Percentiles rank a stretch among this genome's conserved stretches.
These are phyloP conservation scores for Suillus variegatus DNA, from an alignment of 768 basidiomycete genomes.

Conservation along the genomic window DNA sequence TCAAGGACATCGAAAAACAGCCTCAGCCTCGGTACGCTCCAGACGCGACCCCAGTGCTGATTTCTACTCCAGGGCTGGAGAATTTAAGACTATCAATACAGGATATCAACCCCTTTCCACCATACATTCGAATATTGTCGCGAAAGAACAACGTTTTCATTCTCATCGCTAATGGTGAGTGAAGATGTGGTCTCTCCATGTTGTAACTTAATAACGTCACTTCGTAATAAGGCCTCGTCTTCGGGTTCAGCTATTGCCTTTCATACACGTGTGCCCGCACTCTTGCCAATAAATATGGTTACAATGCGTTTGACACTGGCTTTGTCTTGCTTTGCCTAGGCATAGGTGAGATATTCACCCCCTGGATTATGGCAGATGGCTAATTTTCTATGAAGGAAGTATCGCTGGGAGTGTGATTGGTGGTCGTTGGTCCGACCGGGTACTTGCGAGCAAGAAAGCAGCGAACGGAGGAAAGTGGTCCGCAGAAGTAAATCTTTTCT, in stretches of 20 bases:
- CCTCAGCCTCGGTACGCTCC: constrained; percentile 27
- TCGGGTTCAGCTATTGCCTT: constrained; percentile 69
- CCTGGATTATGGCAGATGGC: neutral
- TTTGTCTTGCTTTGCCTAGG: constrained; percentile 78
- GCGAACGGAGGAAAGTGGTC: constrained; percentile 47
- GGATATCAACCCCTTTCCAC: constrained; percentile 75
- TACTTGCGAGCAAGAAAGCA: constrained; percentile 42
- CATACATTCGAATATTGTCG: constrained; percentile 57
- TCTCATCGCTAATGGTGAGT: constrained; percentile 38
- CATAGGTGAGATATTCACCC: constrained; percentile 42
- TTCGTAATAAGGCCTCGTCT: constrained; percentile 55
- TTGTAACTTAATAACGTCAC: constrained; percentile 12
- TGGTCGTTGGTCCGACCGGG: constrained; percentile 58
- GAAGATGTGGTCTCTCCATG: neutral
- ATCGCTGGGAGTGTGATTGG: constrained; percentile 56
- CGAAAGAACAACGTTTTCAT: constrained; percentile 69
- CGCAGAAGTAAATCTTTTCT: constrained; percentile 56
- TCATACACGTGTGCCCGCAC: constrained; percentile 77
- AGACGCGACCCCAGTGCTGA: constrained; percentile 16
- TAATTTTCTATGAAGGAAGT: constrained; percentile 36
- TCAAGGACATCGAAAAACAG: constrained; percentile 13
- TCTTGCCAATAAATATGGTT: constrained; percentile 61
- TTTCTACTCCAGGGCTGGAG: constrained; percentile 15
- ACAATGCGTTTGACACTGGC: constrained; percentile 69
- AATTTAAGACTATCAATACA: constrained; percentile 56